Evolutionary conservation across 1,284 basidiomycete genomes (phyloP).

Genomic region (Melampsora americana): DNA sequence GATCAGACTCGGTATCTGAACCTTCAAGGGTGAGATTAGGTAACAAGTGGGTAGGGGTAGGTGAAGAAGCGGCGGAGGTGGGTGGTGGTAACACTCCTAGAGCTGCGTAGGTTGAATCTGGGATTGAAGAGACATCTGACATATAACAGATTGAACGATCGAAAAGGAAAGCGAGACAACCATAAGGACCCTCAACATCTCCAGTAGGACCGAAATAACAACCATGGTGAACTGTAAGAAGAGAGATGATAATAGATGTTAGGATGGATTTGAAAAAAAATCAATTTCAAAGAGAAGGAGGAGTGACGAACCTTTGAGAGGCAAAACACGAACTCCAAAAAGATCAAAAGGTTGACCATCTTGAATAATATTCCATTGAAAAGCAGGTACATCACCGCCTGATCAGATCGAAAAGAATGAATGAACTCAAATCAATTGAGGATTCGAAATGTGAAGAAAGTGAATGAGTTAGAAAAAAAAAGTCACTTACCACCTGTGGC

Average conservation of each 20-base stretch:
- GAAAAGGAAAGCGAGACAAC: constrained; percentile 71
- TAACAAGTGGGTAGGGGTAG: constrained; percentile 44
- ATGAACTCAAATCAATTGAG: not conserved
- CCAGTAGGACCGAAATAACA: constrained; percentile 48
- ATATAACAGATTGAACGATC: constrained; percentile 65
- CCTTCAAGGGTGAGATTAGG: not conserved
- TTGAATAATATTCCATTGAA: constrained; percentile 72
- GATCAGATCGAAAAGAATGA: not conserved
- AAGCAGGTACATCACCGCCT: constrained; percentile 64
- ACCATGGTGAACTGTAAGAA: constrained; percentile 59
- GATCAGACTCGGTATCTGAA: not conserved
- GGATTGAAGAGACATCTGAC: constrained; percentile 71
- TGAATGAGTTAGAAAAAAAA: constrained; percentile 21
- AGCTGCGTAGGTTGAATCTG: constrained; percentile 64
- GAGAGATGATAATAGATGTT: too few species aligned
- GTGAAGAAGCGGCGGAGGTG: constrained; percentile 47
- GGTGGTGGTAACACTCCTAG: constrained; percentile 54
- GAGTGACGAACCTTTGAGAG: constrained; percentile 62
- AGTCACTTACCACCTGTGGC: constrained; percentile 65
- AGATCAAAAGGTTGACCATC: constrained; percentile 66
- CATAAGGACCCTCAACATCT: constrained; percentile 61
- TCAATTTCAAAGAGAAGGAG: too few species aligned
- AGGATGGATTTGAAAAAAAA: too few species aligned
- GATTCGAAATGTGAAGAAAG: too few species aligned
- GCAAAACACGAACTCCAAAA: constrained; percentile 63